Base-by-base conservation (phyloP, 331 rosid genomes). In the Prunus yedoensis region DNA sequence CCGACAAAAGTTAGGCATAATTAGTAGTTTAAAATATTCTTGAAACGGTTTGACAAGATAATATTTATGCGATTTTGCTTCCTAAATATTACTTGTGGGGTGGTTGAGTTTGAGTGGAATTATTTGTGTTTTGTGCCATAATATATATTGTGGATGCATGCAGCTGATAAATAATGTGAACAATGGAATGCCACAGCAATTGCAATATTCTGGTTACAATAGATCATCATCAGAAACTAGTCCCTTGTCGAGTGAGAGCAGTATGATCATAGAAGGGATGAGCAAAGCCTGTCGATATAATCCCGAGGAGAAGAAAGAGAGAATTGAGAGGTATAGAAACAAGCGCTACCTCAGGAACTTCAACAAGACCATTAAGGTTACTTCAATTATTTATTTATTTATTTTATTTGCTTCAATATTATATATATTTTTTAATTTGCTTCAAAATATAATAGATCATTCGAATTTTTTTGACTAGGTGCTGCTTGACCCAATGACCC, bases 361-460 rank as follows among this genome's bases (percentile, higher is more conserved):
- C 91, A 89, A 79, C 90, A 95, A 91, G 88, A 95, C 89, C 82
- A 91, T 95, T 59, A 92, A 95, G 99, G 99, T 64, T 76, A 63
- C 13, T 47, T 56, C 10, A 41, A 0, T 13, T 6, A 4, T 11
- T 1, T 69, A 20, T 46, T 56, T 70, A 52, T 20, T 70, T 27
- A 51, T 20, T 20, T 70, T 27, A 51, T 53, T 43, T 43, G 2
- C 8, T 17, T 18, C 8, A 1, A n/a, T 30, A 28, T 3, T 28
- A 28, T 28, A 3, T 30, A 0, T 69, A 17, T 46, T 56, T 70
- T 58, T 17, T 70, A 16, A 38, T 53, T 43, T 43, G 1, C 8
- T 17, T 30, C 8, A 1, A 11, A 30, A n/a, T 18, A 17, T 43
- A 7, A 38, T 41, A 3, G 27, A 12, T 74, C 38, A 61, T 62